These are phyloP conservation scores for Pichia sp. DNA, from an alignment of 1,139 yeast genomes.

Conservation along the genomic window DNA sequence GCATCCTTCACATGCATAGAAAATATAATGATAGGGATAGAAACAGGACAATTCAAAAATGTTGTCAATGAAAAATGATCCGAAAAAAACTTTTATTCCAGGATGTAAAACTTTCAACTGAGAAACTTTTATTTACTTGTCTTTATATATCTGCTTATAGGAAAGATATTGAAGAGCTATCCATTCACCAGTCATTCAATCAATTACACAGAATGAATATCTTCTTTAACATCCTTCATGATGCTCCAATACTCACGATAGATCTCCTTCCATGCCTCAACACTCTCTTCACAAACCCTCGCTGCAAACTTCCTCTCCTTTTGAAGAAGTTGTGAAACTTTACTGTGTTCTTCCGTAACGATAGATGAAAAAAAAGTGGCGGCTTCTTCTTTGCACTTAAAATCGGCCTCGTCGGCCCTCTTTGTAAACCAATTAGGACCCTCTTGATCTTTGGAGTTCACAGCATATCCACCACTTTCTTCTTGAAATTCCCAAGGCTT, in stretches of 20 bases:
- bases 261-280: slow-evolving; percentile 28
- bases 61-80: slow-evolving; percentile 7
- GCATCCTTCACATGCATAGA: slow-evolving; percentile 46
- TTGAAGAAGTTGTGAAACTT: slow-evolving; percentile 5
- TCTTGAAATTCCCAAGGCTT: slow-evolving; percentile 32
- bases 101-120: background rate
- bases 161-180: background rate
- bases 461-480: slow-evolving; percentile 2
- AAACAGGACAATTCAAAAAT: slow-evolving; percentile 29
- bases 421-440: slow-evolving; percentile 10
- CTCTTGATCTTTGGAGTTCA: background rate
- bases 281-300: slow-evolving; percentile 14
- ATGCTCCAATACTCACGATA: slow-evolving; percentile 22
- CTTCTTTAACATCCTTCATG: background rate
- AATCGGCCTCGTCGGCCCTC: slow-evolving; percentile 12
- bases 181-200: background rate
- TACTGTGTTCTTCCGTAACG: background rate
- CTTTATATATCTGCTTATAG: background rate
- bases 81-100: too few relatives aligned
- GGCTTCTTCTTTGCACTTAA: slow-evolving; percentile 1
- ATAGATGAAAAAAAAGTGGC: background rate
- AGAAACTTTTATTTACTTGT: background rate
- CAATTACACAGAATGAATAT: background rate
- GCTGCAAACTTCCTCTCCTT: slow-evolving; percentile 8
- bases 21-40: slow-evolving; percentile 42